Evolutionary conservation across 768 basidiomycete species (phyloP), one percentile per base, ranked within the genome.

Genomic region (Chalciporus sphaerocephalus): DNA sequence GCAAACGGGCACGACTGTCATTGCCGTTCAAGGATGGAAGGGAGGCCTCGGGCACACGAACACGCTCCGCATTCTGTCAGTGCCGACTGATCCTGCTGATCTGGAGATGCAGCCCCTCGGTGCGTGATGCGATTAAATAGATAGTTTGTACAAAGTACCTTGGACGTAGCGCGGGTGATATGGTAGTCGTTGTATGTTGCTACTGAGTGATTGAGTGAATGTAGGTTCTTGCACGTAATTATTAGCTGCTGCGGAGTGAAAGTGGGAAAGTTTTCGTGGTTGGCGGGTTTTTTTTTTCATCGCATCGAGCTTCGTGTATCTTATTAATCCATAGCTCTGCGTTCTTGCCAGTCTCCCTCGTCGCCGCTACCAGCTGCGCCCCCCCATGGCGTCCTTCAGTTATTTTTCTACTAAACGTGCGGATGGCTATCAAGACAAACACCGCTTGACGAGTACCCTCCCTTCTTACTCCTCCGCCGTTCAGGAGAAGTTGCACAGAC

Each of bases 1-100:
- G 73, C 81, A 83, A 59, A 82, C 91, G 28, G 90, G 92, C 44
- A 83, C 83, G 42, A 91, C 93, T 20, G 79, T 99, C 60, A 75
- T 98, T 52, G 95, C 95, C 39, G 87, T 99, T 5, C 96, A 98
- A 69, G 96, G 96, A n/a, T 99, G 95, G 95, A 95, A 93, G 73
- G 91, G 93, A 35, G 96, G 96, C 47, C 80, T 96, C 36, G 94
- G 93, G 24, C 92, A 96, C 71, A 94, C 92, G 54, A 93, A 94
- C 75, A 92, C 90, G 11, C 73, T 93, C 46, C 85, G 91, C 40
- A 78, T 93, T 50, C 68, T 93, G 55, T 81, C 80, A 32, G 91
- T 92, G 36, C 91, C 91, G 15, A 90, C 86, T 18, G 87, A 92
- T 57, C 51, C 68, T 25, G 87, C 85, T 40, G 91, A 93, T 63